Evolutionary conservation across 2,329 filamentous ascomycete species (phyloP), one percentile per base, ranked within the genome.

Genomic region (Epichloe gansuensis): DNA sequence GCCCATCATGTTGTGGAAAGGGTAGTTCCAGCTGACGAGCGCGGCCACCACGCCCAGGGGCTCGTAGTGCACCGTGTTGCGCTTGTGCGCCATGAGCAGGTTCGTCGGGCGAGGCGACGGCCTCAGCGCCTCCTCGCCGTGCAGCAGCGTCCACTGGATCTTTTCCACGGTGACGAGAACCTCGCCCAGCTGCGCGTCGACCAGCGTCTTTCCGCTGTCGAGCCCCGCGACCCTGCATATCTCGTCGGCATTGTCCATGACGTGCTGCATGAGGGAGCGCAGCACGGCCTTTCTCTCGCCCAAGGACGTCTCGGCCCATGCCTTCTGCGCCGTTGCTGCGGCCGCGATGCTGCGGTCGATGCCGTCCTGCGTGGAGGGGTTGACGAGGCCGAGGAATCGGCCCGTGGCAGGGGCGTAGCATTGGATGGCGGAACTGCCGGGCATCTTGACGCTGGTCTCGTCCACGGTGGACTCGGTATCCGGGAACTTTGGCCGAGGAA

Each of bases 11-110:
- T 98, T 98, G 72, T 98, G 93, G 69, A 97, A 95, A 45, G 88
- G 83, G 66, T 90, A 97, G 73, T 98, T 98, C 93, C 93, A 98
- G 65, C 87, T 93, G 44, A 98, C 89, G 50, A 91, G 85, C 17
- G 93, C 91, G 11, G 89, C 85, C 5, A 98, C 88, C 38, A 98
- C 89, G 15, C 93, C 93, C 21, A 97, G 74, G 13, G 93, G 91
- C 69, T 98, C 91, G 68, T 95, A 98, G 48, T 80, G 74, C 31
- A 98, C 90, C 56, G 83, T 85, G 65, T 96, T 96, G 66, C 80
- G 82, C 77, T 98, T 98, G 72, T 97, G 96, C 70, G 83, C 81
- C 89, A 98, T 94, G 57, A 98, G 78, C 46, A 95, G 75, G 67
- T 94, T 96, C 1, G 90, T 95, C 5, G 91, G 89, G 51, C 93